These are phyloP conservation scores for Chrysochromulina parva DNA, from an alignment of 78 protist species.

Conservation along the genomic window DNA sequence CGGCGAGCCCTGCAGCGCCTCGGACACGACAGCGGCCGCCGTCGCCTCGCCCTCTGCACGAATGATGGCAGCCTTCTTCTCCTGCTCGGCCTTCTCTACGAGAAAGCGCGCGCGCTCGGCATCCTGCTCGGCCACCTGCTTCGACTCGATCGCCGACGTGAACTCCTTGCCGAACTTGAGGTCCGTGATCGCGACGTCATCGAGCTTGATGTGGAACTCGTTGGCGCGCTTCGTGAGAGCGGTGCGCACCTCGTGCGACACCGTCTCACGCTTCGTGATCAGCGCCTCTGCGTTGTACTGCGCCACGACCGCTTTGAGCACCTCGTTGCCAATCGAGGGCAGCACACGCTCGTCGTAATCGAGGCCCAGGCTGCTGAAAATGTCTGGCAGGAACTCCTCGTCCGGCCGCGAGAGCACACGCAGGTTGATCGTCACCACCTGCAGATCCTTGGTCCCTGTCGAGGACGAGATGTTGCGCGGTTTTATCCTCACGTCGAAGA, in stretches of 20 bases:
- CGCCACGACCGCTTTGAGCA: slow-evolving; percentile 53
- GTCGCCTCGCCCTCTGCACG: slow-evolving; percentile 83
- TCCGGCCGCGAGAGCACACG: slow-evolving; percentile 68
- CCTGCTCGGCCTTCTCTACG: slow-evolving; percentile 77
- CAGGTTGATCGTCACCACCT: slow-evolving; percentile 59
- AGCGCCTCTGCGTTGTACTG: slow-evolving; percentile 83
- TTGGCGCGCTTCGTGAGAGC: slow-evolving; percentile 42
- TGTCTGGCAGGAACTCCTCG: slow-evolving; percentile 16
- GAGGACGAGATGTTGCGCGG: slow-evolving; percentile 48
- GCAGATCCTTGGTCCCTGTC: slow-evolving; percentile 72
- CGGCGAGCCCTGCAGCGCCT: slow-evolving; percentile 45
- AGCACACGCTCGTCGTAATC: slow-evolving; percentile 62
- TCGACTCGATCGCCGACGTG: slow-evolving; percentile 76
- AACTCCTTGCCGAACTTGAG: slow-evolving; percentile 75
- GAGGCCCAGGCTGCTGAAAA: slow-evolving; percentile 51
- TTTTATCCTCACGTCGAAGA: slow-evolving; percentile 57
- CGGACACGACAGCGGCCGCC: slow-evolving; percentile 59
- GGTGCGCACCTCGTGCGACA: slow-evolving; percentile 44
- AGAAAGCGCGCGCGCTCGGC: slow-evolving; percentile 74
- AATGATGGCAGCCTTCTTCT: slow-evolving; percentile 69
- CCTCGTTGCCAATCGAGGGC: slow-evolving; percentile 39
- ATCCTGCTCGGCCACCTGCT: slow-evolving; percentile 86
- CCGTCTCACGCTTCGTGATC: slow-evolving; percentile 73
- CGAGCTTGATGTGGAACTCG: slow-evolving; percentile 65
- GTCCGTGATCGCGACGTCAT: slow-evolving; percentile 75